Evolutionary conservation across 2,329 filamentous ascomycete species (phyloP).

Genomic region (Fusarium austroafricanum): DNA sequence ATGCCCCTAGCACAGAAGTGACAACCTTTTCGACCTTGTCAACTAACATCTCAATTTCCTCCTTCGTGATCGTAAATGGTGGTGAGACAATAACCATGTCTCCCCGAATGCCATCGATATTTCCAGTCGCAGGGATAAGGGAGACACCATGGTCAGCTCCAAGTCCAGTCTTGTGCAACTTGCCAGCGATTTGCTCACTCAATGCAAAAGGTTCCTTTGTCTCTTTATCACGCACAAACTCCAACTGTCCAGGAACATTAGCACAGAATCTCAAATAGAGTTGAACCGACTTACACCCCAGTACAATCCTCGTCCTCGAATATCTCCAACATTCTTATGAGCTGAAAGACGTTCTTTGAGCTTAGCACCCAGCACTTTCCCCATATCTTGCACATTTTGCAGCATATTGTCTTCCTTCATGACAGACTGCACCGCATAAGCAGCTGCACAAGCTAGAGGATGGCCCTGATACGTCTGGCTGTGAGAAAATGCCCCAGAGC

Average conservation of each 20-base stretch:
- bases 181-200: slow-evolving; percentile 8
- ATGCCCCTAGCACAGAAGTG: slow-evolving; percentile 9
- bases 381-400: slow-evolving; percentile 17
- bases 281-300: slow-evolving; percentile 31
- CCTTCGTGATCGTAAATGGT: slow-evolving; percentile 22
- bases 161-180: slow-evolving; percentile 20
- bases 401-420: slow-evolving; percentile 33
- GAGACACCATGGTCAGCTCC: slow-evolving; percentile 3
- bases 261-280: fast-evolving
- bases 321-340: slow-evolving; percentile 35
- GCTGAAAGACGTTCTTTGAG: slow-evolving; percentile 12
- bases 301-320: slow-evolving; percentile 37
- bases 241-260: slow-evolving; percentile 11
- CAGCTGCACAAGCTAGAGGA: slow-evolving; percentile 54
- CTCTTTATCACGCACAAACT: slow-evolving; percentile 25
- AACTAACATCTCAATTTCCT: slow-evolving; percentile 9
- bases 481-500: slow-evolving; percentile 59
- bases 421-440: slow-evolving; percentile 51
- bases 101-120: slow-evolving; percentile 15
- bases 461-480: slow-evolving; percentile 66
- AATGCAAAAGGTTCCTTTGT: slow-evolving; percentile 14
- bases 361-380: not conserved
- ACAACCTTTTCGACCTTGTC: slow-evolving; percentile 19
- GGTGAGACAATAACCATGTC: slow-evolving; percentile 34
- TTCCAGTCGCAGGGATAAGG: slow-evolving; percentile 19